Conservation (phyloP, 345 rosid genomes). For the Jatropha curcas region DNA sequence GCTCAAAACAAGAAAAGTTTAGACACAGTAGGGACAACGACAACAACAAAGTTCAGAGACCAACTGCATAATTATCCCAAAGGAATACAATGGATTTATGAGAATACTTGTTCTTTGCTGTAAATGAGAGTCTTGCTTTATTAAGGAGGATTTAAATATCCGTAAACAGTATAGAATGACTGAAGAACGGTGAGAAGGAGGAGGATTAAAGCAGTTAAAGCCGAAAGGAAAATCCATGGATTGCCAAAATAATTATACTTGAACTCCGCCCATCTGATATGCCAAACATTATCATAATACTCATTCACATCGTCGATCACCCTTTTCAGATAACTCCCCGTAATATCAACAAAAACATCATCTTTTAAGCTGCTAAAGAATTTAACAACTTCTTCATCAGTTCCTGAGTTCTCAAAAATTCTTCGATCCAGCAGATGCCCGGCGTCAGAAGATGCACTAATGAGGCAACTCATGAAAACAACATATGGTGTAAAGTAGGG, state of each 20-base stretch:
- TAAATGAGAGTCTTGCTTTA: too few relatives aligned
- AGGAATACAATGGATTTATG: too few relatives aligned
- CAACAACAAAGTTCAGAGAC: too few relatives aligned
- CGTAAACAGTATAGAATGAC: slow-evolving; percentile 12
- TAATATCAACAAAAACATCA: slow-evolving; percentile 5
- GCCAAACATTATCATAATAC: slow-evolving; percentile 22
- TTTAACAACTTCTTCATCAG: slow-evolving; percentile 16
- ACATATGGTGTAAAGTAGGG: slow-evolving; percentile 14
- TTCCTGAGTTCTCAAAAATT: slow-evolving; percentile 24
- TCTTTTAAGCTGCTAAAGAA: slow-evolving; percentile 13
- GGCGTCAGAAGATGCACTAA: neutral
- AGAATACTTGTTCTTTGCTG: too few relatives aligned
- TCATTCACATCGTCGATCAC: slow-evolving; percentile 21
- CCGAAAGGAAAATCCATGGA: slow-evolving; percentile 30
- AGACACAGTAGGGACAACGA: too few relatives aligned
- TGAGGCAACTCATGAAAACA: slow-evolving; percentile 9
- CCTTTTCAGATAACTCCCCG: slow-evolving; percentile 6
- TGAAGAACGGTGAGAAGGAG: slow-evolving; percentile 24
- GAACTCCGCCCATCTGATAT: slow-evolving; percentile 11
- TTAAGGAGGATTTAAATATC: neutral
- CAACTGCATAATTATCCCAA: too few relatives aligned
- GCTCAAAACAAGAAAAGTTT: too few relatives aligned
- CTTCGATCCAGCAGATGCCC: slow-evolving; percentile 6
- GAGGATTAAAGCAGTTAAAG: slow-evolving; percentile 11
- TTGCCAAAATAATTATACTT: slow-evolving; percentile 17